These are phyloP conservation scores for Arthrobotrys iridis DNA, from an alignment of 2,329 filamentous ascomycete genomes.

Conservation along the genomic window DNA sequence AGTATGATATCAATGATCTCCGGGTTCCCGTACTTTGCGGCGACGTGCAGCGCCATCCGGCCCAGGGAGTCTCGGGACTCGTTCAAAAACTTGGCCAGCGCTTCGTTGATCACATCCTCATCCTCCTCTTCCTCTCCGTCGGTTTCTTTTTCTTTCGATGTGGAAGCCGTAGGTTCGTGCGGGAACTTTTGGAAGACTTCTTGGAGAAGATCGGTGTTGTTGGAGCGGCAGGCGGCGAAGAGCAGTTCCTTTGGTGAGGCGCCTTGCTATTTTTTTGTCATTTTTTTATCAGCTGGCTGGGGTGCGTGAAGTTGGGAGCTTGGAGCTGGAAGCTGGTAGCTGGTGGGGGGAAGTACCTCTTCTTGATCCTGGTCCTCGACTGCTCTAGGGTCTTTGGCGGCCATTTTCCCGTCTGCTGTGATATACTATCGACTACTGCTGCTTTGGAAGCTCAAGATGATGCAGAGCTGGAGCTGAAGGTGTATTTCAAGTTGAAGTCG, in stretches of 20 bases:
- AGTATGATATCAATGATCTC: slow-evolving; percentile 82
- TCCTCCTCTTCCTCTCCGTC: slow-evolving; percentile 63
- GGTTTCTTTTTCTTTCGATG: background rate
- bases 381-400: slow-evolving; percentile 20
- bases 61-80: slow-evolving; percentile 84
- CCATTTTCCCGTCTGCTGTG: too few species aligned
- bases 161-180: background rate
- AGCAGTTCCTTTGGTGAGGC: slow-evolving; percentile 85
- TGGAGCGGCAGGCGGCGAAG: slow-evolving; percentile 89
- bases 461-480: background rate
- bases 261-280: slow-evolving; percentile 69
- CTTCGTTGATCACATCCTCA: slow-evolving; percentile 58
- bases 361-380: slow-evolving; percentile 29
- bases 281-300: background rate
- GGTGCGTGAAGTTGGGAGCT: too few species aligned
- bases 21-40: slow-evolving; percentile 87
- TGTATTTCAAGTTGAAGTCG: too few species aligned
- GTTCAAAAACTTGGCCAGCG: slow-evolving; percentile 80
- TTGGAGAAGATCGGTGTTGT: slow-evolving; percentile 85
- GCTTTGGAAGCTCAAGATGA: background rate
- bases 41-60: slow-evolving; percentile 88
- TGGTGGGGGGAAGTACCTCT: background rate
- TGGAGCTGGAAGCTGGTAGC: too few species aligned
- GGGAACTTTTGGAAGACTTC: slow-evolving; percentile 69
- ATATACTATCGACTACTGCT: too few species aligned